Evolutionary conservation across 257 asterid species (phyloP).

Genomic region (Nicotiana undulata): DNA sequence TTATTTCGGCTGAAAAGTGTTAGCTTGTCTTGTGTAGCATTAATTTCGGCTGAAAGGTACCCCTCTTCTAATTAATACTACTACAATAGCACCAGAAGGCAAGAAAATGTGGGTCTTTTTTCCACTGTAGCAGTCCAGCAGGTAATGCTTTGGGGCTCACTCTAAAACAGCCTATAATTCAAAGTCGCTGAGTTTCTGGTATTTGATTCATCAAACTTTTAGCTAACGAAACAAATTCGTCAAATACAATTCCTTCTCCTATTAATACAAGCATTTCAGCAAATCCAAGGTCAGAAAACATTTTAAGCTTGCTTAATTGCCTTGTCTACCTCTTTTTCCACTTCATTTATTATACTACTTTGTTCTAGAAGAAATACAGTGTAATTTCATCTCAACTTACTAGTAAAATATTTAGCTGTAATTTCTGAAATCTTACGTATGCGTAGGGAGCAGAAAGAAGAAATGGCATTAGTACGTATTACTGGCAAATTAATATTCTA

Average conservation of each 20-base stretch:
- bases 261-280: background rate
- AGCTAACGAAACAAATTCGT: slow-evolving; percentile 34
- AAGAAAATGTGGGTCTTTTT: background rate
- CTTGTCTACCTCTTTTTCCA: slow-evolving; percentile 7
- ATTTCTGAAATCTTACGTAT: background rate
- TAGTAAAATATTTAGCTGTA: background rate
- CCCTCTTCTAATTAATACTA: no score
- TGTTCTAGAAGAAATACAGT: slow-evolving; percentile 1
- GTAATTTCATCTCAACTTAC: background rate
- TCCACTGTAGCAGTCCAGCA: background rate
- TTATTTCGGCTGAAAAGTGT: background rate
- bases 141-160: background rate
- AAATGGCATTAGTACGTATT: background rate
- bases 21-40: background rate
- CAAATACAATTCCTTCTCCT: slow-evolving; percentile 31
- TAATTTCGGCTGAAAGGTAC: background rate
- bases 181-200: slow-evolving; percentile 50
- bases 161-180: background rate
- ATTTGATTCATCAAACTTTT: slow-evolving; percentile 37
- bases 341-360: background rate
- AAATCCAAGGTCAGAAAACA: slow-evolving; percentile 9
- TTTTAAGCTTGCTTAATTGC: slow-evolving; percentile 19
- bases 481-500: background rate
- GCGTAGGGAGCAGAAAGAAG: background rate
- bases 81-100: no score